Evolutionary conservation across 2,329 filamentous ascomycete genomes (phyloP).

Genomic region (Emmonsiellopsis sp.): DNA sequence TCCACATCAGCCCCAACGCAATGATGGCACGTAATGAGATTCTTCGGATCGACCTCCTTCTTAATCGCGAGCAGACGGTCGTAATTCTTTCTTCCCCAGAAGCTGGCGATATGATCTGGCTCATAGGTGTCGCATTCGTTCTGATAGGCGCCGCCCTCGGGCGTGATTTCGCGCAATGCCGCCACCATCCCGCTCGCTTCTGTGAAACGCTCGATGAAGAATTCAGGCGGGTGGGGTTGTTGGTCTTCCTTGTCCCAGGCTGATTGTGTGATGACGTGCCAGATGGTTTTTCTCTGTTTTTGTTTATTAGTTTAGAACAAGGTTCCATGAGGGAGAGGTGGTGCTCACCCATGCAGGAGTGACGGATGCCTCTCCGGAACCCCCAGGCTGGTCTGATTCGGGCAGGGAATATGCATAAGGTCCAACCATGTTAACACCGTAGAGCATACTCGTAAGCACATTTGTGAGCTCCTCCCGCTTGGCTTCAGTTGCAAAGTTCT

Average conservation of each 20-base stretch:
- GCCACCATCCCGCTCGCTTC: constrained; percentile 9
- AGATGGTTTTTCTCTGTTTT: constrained; percentile 10
- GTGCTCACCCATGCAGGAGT: constrained; percentile 12
- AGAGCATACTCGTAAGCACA: background rate
- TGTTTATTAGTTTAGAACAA: background rate
- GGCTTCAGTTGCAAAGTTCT: constrained; percentile 1
- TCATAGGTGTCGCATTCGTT: constrained; percentile 30
- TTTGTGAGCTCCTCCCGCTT: constrained; percentile 3
- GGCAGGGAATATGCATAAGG: constrained; percentile 8
- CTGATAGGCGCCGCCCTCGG: constrained; percentile 25
- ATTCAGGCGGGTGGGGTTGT: constrained; percentile 5
- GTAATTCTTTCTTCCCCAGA: constrained; percentile 34
- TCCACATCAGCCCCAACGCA: constrained; percentile 42
- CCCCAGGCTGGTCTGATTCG: constrained; percentile 6
- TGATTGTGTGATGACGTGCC: constrained; percentile 13
- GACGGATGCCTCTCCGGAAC: constrained; percentile 13
- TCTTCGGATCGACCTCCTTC: constrained; percentile 31
- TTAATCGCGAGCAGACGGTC: constrained; percentile 27
- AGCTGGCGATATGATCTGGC: constrained; percentile 30
- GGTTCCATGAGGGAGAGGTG: background rate
- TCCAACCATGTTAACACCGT: constrained; percentile 8
- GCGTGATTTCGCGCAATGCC: constrained; percentile 12
- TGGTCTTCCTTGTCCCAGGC: constrained; percentile 1
- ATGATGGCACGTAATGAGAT: constrained; percentile 40
- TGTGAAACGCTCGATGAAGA: constrained; percentile 9